A percentile compares a stretch with the other conserved stretches of the same genome.
These are phyloP conservation scores for Eucalyptus rudis DNA, from an alignment of 345 rosid genomes.

Conservation along the genomic window DNA sequence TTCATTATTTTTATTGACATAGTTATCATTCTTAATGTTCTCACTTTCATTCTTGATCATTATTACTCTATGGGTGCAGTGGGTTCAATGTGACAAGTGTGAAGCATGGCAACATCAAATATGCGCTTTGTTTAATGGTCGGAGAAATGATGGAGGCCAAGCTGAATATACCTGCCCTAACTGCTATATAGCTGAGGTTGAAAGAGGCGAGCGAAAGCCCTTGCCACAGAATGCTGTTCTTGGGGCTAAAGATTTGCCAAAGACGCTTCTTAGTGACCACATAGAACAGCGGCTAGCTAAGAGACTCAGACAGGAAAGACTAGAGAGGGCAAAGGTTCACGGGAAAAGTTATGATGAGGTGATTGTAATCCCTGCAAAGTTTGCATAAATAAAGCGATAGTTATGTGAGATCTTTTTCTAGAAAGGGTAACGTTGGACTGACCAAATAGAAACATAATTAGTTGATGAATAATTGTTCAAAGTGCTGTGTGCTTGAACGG, in stretches of 20 bases:
- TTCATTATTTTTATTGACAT: not conserved
- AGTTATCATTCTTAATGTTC: not conserved
- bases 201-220: conserved; percentile 85
- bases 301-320: conserved; percentile 70
- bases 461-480: not conserved
- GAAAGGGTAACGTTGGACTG: not conserved
- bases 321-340: conserved; percentile 69
- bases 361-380: not conserved
- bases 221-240: conserved; percentile 94
- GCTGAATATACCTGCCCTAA: conserved; percentile 99
- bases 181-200: conserved; percentile 84
- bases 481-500: not conserved
- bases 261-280: conserved; percentile 89
- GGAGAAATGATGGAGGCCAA: conserved; percentile 99
- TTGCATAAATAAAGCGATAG: not conserved
- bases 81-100: conserved; percentile 99
- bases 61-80: conserved; percentile 27
- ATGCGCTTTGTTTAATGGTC: conserved; percentile 94
- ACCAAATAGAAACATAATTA: not conserved
- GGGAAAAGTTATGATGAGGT: conserved; percentile 91
- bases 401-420: not conserved
- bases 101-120: conserved; percentile 99
- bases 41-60: not conserved
- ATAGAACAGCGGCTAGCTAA: conserved; percentile 78
- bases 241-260: conserved; percentile 97